Percentiles rank a stretch among this genome's conserved stretches.
These are phyloP conservation scores for Pyricularia pennisetigena DNA, from an alignment of 2,329 filamentous ascomycete species.

Conservation along the genomic window DNA sequence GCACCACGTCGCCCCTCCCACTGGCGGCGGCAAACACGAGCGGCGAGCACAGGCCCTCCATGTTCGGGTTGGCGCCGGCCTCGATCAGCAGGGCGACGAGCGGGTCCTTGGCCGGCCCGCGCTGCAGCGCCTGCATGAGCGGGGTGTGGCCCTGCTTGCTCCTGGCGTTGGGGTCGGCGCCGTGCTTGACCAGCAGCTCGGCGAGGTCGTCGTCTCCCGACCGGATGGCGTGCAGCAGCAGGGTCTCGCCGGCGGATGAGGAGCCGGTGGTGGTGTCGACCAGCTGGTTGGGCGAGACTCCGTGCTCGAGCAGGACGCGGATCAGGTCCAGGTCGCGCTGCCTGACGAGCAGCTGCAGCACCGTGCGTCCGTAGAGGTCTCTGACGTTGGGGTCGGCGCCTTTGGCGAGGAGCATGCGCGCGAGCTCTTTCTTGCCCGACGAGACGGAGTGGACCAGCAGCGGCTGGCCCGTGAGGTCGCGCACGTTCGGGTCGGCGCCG, in stretches of 20 bases:
- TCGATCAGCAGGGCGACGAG: slow-evolving; percentile 6
- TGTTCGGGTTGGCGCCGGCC: slow-evolving; percentile 4
- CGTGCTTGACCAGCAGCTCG: slow-evolving; percentile 4
- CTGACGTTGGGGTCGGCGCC: slow-evolving; percentile 9
- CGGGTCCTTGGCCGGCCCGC: not conserved
- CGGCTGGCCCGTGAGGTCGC: slow-evolving; percentile 12
- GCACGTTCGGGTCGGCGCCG: slow-evolving; percentile 19
- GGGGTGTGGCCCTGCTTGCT: slow-evolving; percentile 8
- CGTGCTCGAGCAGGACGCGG: slow-evolving; percentile 3
- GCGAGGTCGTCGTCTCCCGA: slow-evolving; percentile 5
- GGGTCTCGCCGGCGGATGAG: slow-evolving; percentile 11
- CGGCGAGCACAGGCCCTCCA: slow-evolving; percentile 4
- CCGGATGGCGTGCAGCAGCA: slow-evolving; percentile 20
- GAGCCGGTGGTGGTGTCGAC: slow-evolving; percentile 1
- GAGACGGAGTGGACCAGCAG: slow-evolving; percentile 12
- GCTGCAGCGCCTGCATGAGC: slow-evolving; percentile 7
- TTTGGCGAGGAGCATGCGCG: slow-evolving; percentile 5
- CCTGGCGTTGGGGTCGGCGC: slow-evolving; percentile 4
- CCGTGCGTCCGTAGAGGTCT: slow-evolving; percentile 4
- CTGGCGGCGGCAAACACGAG: slow-evolving; percentile 8
- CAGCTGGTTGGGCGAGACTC: slow-evolving; percentile 6
- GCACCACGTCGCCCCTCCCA: slow-evolving; percentile 18
- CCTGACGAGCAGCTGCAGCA: not conserved
- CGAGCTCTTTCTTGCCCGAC: slow-evolving; percentile 12
- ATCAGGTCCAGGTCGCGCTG: not conserved